Evolutionary conservation across 2,329 filamentous ascomycete genomes (phyloP).

Genomic region (Aspergillus intermedius): DNA sequence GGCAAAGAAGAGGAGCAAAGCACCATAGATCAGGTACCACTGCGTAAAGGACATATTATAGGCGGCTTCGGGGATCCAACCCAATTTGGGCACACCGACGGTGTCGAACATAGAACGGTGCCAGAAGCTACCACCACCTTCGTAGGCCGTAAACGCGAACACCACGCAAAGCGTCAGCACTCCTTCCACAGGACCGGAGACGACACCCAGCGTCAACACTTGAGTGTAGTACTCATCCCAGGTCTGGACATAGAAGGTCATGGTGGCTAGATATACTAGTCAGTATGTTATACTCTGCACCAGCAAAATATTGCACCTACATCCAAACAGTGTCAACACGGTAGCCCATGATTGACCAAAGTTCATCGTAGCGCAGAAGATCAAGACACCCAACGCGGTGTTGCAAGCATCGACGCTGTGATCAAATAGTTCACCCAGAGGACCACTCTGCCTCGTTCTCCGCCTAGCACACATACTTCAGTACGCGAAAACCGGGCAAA

Average conservation of each 20-base stretch:
- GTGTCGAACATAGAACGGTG: constrained; percentile 70
- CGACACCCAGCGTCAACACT: constrained; percentile 80
- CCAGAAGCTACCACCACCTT: constrained; percentile 91
- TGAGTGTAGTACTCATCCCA: constrained; percentile 99
- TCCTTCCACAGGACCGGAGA: constrained; percentile 93
- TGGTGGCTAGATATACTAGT: constrained; percentile 51
- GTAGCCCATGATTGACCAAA: constrained; percentile 90
- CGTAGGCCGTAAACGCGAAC: constrained; percentile 74
- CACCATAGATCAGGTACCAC: constrained; percentile 87
- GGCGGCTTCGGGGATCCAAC: constrained; percentile 60
- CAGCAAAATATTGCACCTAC: constrained; percentile 43
- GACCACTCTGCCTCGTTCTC: constrained; percentile 85
- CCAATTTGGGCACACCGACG: constrained; percentile 58
- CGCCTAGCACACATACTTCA: constrained; percentile 46
- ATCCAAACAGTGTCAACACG: constrained; percentile 72
- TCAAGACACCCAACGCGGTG: constrained; percentile 83
- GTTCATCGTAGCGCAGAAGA: constrained; percentile 90
- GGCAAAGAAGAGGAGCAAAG: constrained; percentile 75
- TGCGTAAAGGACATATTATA: constrained; percentile 83
- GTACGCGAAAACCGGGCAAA: not conserved
- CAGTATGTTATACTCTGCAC: not conserved
- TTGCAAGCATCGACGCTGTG: constrained; percentile 96
- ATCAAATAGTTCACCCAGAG: constrained; percentile 92
- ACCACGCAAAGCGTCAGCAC: constrained; percentile 76
- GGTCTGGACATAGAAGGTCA: constrained; percentile 98